Base-by-base conservation (phyloP, 805 yeast genomes). In the Blastobotrys parvus region DNA sequence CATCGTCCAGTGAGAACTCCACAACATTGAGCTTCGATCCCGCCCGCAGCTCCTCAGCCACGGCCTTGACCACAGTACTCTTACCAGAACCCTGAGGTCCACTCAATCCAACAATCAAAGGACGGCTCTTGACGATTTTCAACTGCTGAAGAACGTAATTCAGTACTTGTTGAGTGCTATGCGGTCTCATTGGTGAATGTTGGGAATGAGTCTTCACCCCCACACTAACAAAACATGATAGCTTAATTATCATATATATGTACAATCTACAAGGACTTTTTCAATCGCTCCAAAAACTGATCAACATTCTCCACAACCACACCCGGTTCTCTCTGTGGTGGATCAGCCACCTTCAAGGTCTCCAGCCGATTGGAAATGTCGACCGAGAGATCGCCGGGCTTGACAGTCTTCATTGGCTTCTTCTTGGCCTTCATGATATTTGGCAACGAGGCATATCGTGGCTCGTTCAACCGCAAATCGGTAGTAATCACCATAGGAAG, bases 391-490 rank as follows among this genome's bases (percentile, higher is more conserved):
- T 84, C 94, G n/a, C 59, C 68, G 17, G 80, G 64, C 62, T 68
- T 74, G 63, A 76, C 62, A 58, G 77, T 71, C 54, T 78, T 86
- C 61, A 89, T 71, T 3, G 95, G 95, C 72, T 87, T 89, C 77
- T 89, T 89, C 72, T 92, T 92, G 44, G 97, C 97, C 71, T 92
- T 92, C 97, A 92, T 92, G 69, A 89, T 77, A 63, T 90, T 92
- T 47, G 96, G 97, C 59, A 92, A 72, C 11, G 94, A 78, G n/a
- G 94, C 95, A 58, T 87, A 92, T 56, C 97, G 80, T 35, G 99
- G 98, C 60, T 78, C 92, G 63, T 92, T 92, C 58, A 92, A 75
- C 64, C 98, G 81, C 54, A 92, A 72, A 63, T 92, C 99, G 2
- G 97, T 82, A 21, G 97, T 89, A 54, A 92, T 76, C 42, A 92